These are phyloP conservation scores for Taiwanofungus camphoratus DNA, from an alignment of 1,284 basidiomycete species.

Conservation along the genomic window DNA sequence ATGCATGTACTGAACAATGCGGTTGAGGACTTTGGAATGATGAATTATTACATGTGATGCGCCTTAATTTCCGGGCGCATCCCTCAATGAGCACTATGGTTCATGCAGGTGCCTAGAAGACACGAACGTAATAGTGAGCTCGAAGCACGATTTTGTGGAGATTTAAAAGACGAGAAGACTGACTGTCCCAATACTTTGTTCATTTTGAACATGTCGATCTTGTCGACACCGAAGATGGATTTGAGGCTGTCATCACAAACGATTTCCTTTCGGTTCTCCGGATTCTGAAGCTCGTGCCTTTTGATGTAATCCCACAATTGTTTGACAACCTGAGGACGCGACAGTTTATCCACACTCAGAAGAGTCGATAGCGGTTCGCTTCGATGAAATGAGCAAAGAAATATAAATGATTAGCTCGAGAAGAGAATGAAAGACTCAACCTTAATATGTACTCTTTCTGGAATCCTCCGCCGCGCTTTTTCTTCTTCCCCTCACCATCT, in stretches of 20 bases:
- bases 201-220: conserved; percentile 85
- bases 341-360: conserved; percentile 54
- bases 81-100: background rate
- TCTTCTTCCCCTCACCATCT: conserved; percentile 30
- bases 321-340: conserved; percentile 86
- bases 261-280: conserved; percentile 74
- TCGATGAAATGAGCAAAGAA: background rate
- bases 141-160: background rate
- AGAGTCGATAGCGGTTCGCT: conserved; percentile 63
- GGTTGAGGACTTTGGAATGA: too few relatives aligned
- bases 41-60: too few relatives aligned
- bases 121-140: background rate
- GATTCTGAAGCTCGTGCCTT: conserved; percentile 72
- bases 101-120: background rate
- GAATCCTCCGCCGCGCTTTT: conserved; percentile 49
- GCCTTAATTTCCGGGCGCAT: too few relatives aligned
- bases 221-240: conserved; percentile 69
- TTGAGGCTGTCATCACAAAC: conserved; percentile 68
- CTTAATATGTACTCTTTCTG: conserved; percentile 74
- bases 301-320: conserved; percentile 85
- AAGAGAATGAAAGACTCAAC: conserved; percentile 32
- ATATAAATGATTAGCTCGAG: background rate
- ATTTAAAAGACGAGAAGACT: conserved; percentile 23
- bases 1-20: too few relatives aligned
- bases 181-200: conserved; percentile 77